phyloP scores from a whole-genome alignment of 306 rosid genomes.

The Quercus wislizeni region DNA sequence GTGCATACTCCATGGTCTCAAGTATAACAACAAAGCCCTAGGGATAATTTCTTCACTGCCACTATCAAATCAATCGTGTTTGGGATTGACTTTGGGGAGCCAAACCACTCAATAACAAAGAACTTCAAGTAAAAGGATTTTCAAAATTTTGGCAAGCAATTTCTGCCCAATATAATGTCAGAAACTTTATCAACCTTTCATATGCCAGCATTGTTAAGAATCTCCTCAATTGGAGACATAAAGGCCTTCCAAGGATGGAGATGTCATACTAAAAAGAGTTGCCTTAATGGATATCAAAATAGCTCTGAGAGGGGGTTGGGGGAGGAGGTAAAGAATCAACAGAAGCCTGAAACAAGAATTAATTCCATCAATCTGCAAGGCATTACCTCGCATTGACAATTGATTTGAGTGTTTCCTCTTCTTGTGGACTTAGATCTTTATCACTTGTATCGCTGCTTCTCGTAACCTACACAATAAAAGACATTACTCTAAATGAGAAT shows the following conservation, averaged over 20 bases:
- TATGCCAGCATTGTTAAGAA: neutral
- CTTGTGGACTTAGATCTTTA: too few relatives aligned
- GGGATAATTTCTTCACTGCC: neutral
- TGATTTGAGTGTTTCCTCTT: constrained; percentile 41
- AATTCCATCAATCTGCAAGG: neutral
- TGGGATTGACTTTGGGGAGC: too few relatives aligned
- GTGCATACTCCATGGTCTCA: too few relatives aligned
- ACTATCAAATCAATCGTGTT: neutral
- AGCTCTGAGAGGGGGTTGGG: too few relatives aligned
- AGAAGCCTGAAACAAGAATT: neutral
- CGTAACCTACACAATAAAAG: too few relatives aligned
- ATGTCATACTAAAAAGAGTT: neutral
- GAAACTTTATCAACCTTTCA: neutral
- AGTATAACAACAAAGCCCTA: neutral
- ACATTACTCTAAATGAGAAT: too few relatives aligned
- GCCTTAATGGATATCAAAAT: neutral
- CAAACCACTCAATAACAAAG: neutral
- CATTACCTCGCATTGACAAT: constrained; percentile 75
- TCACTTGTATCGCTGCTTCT: too few relatives aligned
- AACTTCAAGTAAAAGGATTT: neutral
- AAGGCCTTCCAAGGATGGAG: neutral
- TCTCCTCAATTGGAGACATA: too few relatives aligned
- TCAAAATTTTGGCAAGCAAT: neutral
- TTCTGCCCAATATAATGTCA: neutral
- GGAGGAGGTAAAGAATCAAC: neutral